These are phyloP conservation scores for Aspergillus ostianus DNA, from an alignment of 495 filamentous ascomycete genomes.

Conservation along the genomic window DNA sequence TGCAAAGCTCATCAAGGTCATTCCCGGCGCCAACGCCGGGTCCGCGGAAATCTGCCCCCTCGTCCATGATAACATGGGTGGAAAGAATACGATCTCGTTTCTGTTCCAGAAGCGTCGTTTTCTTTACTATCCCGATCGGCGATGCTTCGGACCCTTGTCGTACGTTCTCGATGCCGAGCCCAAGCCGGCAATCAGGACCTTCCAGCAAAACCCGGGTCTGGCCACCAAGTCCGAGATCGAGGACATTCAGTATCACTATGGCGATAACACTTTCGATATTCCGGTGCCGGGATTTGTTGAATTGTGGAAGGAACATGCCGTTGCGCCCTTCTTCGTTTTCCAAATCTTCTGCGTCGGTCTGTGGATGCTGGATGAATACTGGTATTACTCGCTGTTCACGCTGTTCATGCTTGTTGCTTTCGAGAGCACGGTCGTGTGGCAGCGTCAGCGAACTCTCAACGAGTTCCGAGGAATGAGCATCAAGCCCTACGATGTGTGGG, in stretches of 20 bases:
- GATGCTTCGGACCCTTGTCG: conserved; percentile 72
- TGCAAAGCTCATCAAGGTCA: conserved; percentile 90
- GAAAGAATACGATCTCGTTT: conserved; percentile 78
- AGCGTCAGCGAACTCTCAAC: conserved; percentile 91
- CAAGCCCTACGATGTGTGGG: conserved; percentile 93
- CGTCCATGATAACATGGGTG: conserved; percentile 66
- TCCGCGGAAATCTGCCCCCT: conserved; percentile 83
- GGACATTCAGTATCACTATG: conserved; percentile 85
- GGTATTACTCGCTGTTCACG: conserved; percentile 99
- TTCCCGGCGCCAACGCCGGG: conserved; percentile 87
- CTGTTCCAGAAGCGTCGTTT: conserved; percentile 98
- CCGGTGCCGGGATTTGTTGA: conserved; percentile 93
- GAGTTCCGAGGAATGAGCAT: conserved; percentile 99
- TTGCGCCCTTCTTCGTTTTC: conserved; percentile 99
- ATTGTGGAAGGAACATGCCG: conserved; percentile 96
- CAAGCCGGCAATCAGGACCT: conserved; percentile 68
- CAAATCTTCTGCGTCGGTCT: conserved; percentile 98
- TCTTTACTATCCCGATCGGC: conserved; percentile 68
- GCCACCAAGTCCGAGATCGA: conserved; percentile 67
- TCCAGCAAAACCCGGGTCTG: conserved; percentile 78
- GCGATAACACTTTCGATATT: conserved; percentile 95
- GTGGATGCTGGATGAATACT: conserved; percentile 99
- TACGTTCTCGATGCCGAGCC: conserved; percentile 86
- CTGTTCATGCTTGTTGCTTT: conserved; percentile 97
- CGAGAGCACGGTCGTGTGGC: conserved; percentile 99